Conservation (phyloP, 2,329 filamentous ascomycete genomes). For the Stagonosporopsis vannaccii region DNA sequence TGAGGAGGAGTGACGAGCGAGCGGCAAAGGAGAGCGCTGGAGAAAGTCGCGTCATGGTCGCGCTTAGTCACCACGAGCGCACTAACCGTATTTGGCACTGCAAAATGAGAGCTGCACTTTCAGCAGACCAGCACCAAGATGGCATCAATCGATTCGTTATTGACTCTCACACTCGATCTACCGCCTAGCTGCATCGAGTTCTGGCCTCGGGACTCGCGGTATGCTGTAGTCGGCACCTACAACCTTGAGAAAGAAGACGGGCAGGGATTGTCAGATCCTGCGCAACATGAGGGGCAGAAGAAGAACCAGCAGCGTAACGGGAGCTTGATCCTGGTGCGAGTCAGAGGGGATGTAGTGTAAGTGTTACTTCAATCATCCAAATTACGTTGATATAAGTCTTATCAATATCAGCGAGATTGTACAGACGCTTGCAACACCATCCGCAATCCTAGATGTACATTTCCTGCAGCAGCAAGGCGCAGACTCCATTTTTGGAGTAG, state of each 20-base stretch:
- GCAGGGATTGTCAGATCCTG: conserved; percentile 27
- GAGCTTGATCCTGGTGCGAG: conserved; percentile 71
- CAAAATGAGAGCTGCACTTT: conserved; percentile 11
- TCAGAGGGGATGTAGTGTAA: conserved; percentile 65
- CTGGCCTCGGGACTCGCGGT: conserved; percentile 66
- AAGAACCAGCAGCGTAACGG: conserved; percentile 72
- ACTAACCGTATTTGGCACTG: conserved; percentile 27
- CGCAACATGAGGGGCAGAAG: conserved; percentile 26
- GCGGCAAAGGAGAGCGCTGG: neutral
- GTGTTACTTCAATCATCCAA: conserved; percentile 34
- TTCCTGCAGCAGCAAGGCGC: conserved; percentile 63
- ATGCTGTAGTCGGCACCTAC: conserved; percentile 86
- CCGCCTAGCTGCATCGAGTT: conserved; percentile 83
- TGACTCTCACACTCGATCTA: conserved; percentile 65
- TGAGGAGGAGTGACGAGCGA: neutral
- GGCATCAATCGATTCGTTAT: conserved; percentile 52
- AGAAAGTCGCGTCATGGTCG: neutral
- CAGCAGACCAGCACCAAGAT: conserved; percentile 29
- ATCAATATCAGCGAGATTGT: conserved; percentile 47
- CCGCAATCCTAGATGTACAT: conserved; percentile 83
- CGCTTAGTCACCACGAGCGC: conserved; percentile 23
- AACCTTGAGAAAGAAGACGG: conserved; percentile 65
- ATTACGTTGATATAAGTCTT: neutral
- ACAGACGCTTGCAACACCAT: conserved; percentile 69
- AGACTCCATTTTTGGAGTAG: conserved; percentile 69